Conservation (phyloP, 768 basidiomycete species). For the Lactarius pseudohatsudake region DNA sequence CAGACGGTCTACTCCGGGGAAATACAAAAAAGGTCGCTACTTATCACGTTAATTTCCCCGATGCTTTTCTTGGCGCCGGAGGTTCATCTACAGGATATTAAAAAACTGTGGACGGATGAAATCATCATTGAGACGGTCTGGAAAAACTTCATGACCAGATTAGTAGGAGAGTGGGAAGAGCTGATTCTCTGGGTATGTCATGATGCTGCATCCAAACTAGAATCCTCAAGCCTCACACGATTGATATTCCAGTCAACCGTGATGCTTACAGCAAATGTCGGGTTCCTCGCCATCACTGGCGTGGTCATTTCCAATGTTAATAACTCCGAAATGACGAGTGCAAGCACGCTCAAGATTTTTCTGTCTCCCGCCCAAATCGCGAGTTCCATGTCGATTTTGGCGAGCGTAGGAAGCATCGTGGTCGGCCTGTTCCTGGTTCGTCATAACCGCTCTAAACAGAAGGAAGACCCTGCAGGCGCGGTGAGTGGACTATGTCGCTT, state of each 20-base stretch:
- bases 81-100: conserved; percentile 1
- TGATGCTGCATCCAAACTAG: background rate
- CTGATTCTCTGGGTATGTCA: conserved; percentile 5
- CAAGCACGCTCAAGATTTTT: background rate
- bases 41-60: background rate
- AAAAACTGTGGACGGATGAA: conserved; percentile 1
- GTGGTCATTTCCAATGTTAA: conserved; percentile 18
- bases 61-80: conserved; percentile 1
- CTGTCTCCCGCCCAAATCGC: conserved; percentile 32
- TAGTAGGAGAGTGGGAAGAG: conserved; percentile 1
- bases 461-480: conserved; percentile 33
- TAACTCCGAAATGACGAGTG: background rate
- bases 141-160: background rate
- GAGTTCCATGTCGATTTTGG: conserved; percentile 49
- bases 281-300: conserved; percentile 37
- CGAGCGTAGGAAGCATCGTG: conserved; percentile 49
- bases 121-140: conserved; percentile 2
- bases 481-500: background rate
- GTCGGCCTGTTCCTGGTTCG: conserved; percentile 47
- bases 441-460: conserved; percentile 40
- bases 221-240: background rate
- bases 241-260: conserved; percentile 33
- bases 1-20: background rate
- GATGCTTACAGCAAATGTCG: conserved; percentile 23
- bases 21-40: background rate